Evolutionary conservation across 768 basidiomycete genomes (phyloP).

Genomic region (Hericium erinaceus): DNA sequence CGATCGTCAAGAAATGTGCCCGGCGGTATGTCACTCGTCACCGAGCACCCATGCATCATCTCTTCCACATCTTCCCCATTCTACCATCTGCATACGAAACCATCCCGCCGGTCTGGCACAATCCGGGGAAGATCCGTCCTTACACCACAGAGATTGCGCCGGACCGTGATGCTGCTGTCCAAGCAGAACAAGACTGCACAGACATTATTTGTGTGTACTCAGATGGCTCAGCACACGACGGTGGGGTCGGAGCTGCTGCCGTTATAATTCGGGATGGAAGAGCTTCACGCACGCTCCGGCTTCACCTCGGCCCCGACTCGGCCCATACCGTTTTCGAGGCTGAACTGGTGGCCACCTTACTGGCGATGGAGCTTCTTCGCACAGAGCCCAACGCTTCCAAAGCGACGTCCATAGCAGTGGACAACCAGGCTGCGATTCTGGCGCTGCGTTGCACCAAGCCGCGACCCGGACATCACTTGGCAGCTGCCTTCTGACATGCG

Average conservation of each 20-base stretch:
- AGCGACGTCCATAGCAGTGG: not conserved
- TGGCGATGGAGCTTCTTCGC: constrained; percentile 20
- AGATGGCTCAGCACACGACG: not conserved
- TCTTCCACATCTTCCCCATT: constrained; percentile 2
- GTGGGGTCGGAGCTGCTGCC: not conserved
- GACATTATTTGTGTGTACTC: not conserved
- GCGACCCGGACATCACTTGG: constrained; percentile 2
- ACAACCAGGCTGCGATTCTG: constrained; percentile 7
- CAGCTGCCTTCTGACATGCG: not conserved
- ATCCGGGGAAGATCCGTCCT: not conserved
- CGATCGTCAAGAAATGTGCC: not conserved
- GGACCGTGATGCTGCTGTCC: not conserved
- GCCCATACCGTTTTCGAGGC: constrained; percentile 23
- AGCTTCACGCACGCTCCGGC: not conserved
- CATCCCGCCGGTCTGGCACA: not conserved
- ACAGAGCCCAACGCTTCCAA: not conserved
- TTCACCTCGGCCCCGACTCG: not conserved
- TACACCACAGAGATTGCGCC: not conserved
- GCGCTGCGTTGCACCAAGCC: not conserved
- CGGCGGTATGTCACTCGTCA: not conserved
- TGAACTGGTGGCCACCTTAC: constrained; percentile 19
- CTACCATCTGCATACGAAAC: not conserved
- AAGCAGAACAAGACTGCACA: not conserved
- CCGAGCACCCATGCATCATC: constrained; percentile 8
- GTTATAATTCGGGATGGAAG: not conserved